These are phyloP conservation scores for Malus domestica DNA, from an alignment of 306 rosid genomes.

Conservation along the genomic window DNA sequence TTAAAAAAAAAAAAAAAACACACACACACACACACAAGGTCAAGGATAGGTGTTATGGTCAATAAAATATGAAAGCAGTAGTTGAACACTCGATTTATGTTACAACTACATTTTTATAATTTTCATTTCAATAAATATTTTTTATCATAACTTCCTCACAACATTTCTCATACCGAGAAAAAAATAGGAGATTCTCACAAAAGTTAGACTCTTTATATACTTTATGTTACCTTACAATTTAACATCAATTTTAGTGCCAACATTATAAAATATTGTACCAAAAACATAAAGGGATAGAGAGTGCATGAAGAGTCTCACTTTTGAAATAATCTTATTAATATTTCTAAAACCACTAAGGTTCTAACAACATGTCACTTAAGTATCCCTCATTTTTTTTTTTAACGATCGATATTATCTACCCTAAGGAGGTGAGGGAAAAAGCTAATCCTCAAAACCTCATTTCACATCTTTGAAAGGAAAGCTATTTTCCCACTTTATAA, in stretches of 20 bases:
- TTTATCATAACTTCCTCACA: not conserved
- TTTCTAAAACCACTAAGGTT: not conserved
- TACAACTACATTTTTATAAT: not conserved
- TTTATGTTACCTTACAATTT: too few species aligned
- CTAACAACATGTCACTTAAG: not conserved
- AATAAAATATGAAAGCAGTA: not conserved
- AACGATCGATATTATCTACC: too few species aligned
- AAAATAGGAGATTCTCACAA: too few species aligned
- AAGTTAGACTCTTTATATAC: too few species aligned
- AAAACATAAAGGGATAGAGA: too few species aligned
- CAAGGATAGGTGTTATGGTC: not conserved
- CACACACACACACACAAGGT: too few species aligned
- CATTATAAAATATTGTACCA: too few species aligned
- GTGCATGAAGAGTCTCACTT: too few species aligned
- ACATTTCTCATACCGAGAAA: not conserved
- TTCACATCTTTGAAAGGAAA: not conserved
- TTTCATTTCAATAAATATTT: not conserved
- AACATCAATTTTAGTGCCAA: too few species aligned
- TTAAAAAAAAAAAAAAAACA: not conserved
- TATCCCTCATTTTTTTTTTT: not conserved
- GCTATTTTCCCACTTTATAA: not conserved
- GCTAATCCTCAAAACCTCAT: too few species aligned
- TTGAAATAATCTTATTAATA: too few species aligned
- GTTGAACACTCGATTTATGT: not conserved
- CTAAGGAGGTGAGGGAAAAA: fast-evolving